These are phyloP conservation scores for Linderina pennispora DNA, from an alignment of 192 early-diverging fungal genomes.

Conservation along the genomic window DNA sequence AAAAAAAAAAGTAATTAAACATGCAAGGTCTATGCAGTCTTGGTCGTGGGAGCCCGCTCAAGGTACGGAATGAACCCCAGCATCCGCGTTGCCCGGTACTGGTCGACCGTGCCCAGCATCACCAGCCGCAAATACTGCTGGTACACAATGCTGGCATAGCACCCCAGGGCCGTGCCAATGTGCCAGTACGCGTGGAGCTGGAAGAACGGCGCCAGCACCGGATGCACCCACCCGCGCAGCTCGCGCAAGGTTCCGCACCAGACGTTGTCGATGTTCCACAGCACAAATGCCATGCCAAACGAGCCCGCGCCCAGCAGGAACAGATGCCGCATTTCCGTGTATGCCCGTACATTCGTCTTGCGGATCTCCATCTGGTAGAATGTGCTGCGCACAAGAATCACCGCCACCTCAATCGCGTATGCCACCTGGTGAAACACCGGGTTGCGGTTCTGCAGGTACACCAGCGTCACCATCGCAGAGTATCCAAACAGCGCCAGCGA, in stretches of 20 bases:
- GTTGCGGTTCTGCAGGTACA: constrained; percentile 60
- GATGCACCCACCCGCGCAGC: constrained; percentile 43
- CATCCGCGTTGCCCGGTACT: constrained; percentile 29
- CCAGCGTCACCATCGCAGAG: constrained; percentile 47
- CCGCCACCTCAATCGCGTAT: constrained; percentile 51
- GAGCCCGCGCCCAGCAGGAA: constrained; percentile 31
- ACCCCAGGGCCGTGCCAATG: constrained; percentile 53
- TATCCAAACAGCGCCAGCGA: constrained; percentile 49
- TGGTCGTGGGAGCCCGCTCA: constrained; percentile 9
- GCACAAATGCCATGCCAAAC: constrained; percentile 51
- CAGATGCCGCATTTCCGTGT: constrained; percentile 29
- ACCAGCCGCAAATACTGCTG: constrained; percentile 52
- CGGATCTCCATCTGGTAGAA: constrained; percentile 36
- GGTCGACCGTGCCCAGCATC: constrained; percentile 35
- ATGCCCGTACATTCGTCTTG: constrained; percentile 31
- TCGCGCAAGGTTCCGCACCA: constrained; percentile 54
- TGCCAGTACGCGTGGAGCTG: constrained; percentile 68
- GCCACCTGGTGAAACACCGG: constrained; percentile 68
- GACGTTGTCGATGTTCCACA: constrained; percentile 82
- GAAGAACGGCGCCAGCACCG: constrained; percentile 47
- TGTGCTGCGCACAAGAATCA: constrained; percentile 44
- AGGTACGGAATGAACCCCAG: constrained; percentile 43
- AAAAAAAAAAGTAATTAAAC: neutral
- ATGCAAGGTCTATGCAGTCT: no score
- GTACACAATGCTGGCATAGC: constrained; percentile 51